Percentiles rank a stretch among this genome's conserved stretches.
Evolutionary conservation across 768 basidiomycete species (phyloP).

Genomic region (Boletus pseudo-olivaceus): DNA sequence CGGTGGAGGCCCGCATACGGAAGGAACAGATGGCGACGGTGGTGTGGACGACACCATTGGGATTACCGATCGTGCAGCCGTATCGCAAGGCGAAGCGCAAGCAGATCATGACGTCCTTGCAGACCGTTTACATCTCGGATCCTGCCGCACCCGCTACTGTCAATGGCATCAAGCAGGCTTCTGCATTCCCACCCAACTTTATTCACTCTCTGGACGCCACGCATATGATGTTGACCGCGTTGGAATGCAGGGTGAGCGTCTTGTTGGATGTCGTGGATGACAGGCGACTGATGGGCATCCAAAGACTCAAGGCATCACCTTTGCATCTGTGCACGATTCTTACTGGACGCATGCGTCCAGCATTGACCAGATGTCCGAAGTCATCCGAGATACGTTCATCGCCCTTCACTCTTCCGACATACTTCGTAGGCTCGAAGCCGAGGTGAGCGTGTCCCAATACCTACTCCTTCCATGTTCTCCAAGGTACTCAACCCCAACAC

Average conservation of each 20-base stretch:
- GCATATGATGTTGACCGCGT: slow-evolving; percentile 96
- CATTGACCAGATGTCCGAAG: slow-evolving; percentile 83
- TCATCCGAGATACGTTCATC: slow-evolving; percentile 93
- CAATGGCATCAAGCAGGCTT: slow-evolving; percentile 81
- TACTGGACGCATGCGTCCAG: slow-evolving; percentile 96
- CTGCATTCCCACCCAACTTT: slow-evolving; percentile 98
- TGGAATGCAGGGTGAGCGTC: slow-evolving; percentile 73
- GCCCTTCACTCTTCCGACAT: slow-evolving; percentile 87
- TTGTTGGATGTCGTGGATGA: not conserved
- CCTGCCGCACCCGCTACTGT: slow-evolving; percentile 77
- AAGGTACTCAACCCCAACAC: not conserved
- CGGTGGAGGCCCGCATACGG: slow-evolving; percentile 43
- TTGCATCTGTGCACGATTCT: slow-evolving; percentile 97
- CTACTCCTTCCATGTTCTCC: not conserved
- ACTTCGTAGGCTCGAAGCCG: slow-evolving; percentile 62
- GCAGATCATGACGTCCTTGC: slow-evolving; percentile 80
- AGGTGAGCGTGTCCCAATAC: slow-evolving; percentile 47
- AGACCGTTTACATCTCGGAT: slow-evolving; percentile 88
- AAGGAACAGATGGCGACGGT: slow-evolving; percentile 95
- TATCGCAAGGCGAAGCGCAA: slow-evolving; percentile 82
- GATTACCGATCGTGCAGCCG: slow-evolving; percentile 93
- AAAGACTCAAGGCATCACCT: slow-evolving; percentile 71
- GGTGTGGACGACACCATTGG: slow-evolving; percentile 96
- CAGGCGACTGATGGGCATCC: slow-evolving; percentile 4
- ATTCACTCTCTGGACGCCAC: slow-evolving; percentile 97